Evolutionary conservation across 768 basidiomycete species (phyloP).

Genomic region (Suillus hirtellus): DNA sequence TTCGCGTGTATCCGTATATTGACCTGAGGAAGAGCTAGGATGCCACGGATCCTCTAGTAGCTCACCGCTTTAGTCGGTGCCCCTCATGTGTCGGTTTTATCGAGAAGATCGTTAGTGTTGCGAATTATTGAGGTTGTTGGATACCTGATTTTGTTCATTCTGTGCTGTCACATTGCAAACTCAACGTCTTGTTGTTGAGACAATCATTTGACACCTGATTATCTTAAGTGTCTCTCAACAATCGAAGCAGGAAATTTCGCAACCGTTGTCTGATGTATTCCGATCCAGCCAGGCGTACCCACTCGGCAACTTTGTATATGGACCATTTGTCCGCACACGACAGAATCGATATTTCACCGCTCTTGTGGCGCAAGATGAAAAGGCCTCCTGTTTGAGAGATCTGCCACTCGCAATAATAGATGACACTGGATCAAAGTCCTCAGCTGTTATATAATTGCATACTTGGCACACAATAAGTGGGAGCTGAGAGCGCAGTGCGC

Average conservation of each 20-base stretch:
- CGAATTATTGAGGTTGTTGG: no score
- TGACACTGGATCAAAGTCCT: background rate
- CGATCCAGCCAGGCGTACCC: background rate
- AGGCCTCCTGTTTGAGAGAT: background rate
- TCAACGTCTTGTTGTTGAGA: background rate
- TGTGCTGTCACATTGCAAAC: no score
- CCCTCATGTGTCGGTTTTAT: no score
- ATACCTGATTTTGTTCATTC: no score
- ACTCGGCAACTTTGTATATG: background rate
- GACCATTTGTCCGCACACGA: background rate
- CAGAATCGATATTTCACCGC: background rate
- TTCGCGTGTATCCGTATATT: no score
- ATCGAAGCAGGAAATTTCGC: conserved; percentile 88
- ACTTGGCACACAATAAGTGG: conserved; percentile 1
- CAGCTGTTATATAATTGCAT: background rate
- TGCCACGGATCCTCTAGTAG: no score
- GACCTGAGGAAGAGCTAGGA: background rate
- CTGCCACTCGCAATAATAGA: background rate
- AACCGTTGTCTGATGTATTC: conserved; percentile 63
- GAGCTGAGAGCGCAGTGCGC: background rate
- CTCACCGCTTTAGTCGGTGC: no score
- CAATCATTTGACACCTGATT: background rate
- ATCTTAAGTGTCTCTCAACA: conserved; percentile 76
- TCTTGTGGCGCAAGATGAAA: background rate
- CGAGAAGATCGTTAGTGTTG: no score